Percentiles rank a stretch among this genome's conserved stretches.
These are phyloP conservation scores for Plasmodium relictum DNA, from an alignment of 169 alveolate species.

Conservation along the genomic window DNA sequence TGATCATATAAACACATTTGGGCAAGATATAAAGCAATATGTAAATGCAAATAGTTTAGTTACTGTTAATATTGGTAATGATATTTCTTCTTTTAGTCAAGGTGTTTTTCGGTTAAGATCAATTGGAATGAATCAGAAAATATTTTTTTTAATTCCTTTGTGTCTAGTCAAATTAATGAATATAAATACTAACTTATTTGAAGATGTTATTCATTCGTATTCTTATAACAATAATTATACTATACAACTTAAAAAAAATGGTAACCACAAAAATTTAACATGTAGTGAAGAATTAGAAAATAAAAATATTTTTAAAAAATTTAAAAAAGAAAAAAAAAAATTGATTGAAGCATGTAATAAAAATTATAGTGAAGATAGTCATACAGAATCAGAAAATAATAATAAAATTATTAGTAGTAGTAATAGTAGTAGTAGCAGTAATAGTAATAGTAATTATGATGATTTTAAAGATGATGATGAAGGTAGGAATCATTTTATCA, in stretches of 20 bases:
- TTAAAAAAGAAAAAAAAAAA: slow-evolving; percentile 16
- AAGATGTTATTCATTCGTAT: slow-evolving; percentile 4
- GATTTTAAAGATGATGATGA: background rate
- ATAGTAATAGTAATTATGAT: background rate
- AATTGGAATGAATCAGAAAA: slow-evolving; percentile 89
- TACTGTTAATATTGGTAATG: slow-evolving; percentile 90
- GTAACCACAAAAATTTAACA: background rate
- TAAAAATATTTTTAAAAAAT: slow-evolving; percentile 13
- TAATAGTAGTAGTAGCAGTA: slow-evolving; percentile 6
- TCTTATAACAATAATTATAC: background rate
- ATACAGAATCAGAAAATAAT: slow-evolving; percentile 32
- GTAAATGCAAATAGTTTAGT: slow-evolving; percentile 90
- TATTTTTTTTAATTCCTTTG: slow-evolving; percentile 85
- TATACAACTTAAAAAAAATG: background rate
- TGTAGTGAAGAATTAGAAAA: background rate
- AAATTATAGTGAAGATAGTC: slow-evolving; percentile 69
- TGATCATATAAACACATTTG: slow-evolving; percentile 94
- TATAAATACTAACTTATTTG: slow-evolving; percentile 67
- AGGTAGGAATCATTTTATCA: background rate
- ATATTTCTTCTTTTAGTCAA: slow-evolving; percentile 93
- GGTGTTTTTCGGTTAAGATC: slow-evolving; percentile 95
- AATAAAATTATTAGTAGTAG: background rate
- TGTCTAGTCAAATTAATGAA: slow-evolving; percentile 86
- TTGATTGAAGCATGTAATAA: slow-evolving; percentile 26
- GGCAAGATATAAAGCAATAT: slow-evolving; percentile 94